Evolutionary conservation across 2,329 filamentous ascomycete species (phyloP).

Genomic region (Fusarium musae): DNA sequence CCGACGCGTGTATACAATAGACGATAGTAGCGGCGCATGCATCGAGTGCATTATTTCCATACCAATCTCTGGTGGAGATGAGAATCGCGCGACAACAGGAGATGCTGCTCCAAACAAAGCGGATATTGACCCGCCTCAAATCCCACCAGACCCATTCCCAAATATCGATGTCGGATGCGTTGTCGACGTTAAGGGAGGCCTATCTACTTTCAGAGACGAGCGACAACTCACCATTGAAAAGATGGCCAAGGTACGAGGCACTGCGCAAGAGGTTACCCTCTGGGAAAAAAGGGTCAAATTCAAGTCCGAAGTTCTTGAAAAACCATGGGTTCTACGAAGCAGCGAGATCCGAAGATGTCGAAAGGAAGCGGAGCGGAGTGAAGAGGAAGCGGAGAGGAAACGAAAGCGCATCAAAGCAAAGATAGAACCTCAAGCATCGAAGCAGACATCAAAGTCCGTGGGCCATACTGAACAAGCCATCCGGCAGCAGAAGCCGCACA

Average conservation of each 20-base stretch:
- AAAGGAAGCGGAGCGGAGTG: conserved; percentile 56
- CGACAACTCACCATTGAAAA: conserved; percentile 65
- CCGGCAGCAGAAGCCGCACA: conserved; percentile 27
- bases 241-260: conserved; percentile 59
- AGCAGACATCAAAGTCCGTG: conserved; percentile 2
- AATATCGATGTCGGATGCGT: conserved; percentile 63
- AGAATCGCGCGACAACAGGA: neutral
- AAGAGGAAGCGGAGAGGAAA: conserved; percentile 43
- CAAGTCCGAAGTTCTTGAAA: conserved; percentile 59
- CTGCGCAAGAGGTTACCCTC: conserved; percentile 66
- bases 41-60: conserved; percentile 57
- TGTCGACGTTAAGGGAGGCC: conserved; percentile 66
- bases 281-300: conserved; percentile 68
- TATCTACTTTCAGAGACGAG: conserved; percentile 59
- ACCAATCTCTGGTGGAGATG: conserved; percentile 4
- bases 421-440: conserved; percentile 16
- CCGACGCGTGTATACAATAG: conserved; percentile 66
- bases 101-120: conserved; percentile 5
- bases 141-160: conserved; percentile 29
- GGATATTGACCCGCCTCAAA: neutral
- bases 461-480: conserved; percentile 11
- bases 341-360: conserved; percentile 62
- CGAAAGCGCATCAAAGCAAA: conserved; percentile 38
- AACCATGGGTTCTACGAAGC: conserved; percentile 65
- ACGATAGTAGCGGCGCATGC: conserved; percentile 71